Conservation (phyloP, 1,284 basidiomycete species). For the Stygiomarasmius scandens region DNA sequence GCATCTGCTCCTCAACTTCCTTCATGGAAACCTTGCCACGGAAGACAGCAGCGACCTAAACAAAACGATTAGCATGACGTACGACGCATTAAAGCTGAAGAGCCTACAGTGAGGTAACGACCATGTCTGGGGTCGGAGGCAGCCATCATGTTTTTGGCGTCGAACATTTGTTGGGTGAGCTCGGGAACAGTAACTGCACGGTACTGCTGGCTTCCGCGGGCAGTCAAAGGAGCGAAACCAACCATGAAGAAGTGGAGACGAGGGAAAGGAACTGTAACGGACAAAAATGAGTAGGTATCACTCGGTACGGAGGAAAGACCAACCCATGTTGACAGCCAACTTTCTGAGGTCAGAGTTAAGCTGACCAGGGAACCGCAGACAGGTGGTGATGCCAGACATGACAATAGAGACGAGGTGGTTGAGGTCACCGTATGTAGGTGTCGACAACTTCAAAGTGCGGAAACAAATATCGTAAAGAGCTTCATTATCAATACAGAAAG, state of each 20-base stretch:
- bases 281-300: constrained; percentile 1
- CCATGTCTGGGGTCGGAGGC: constrained; percentile 95
- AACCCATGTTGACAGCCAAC: constrained; percentile 98
- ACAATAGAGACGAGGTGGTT: constrained; percentile 97
- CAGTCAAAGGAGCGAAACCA: constrained; percentile 94
- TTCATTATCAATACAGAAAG: constrained; percentile 97
- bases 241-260: constrained; percentile 99
- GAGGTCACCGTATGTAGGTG: constrained; percentile 94
- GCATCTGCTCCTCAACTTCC: constrained; percentile 99
- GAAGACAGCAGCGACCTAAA: constrained; percentile 94
- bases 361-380: constrained; percentile 97
- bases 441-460: constrained; percentile 92
- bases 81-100: neutral
- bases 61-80: neutral
- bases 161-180: constrained; percentile 98
- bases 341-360: constrained; percentile 98
- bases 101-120: constrained; percentile 83
- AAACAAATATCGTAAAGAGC: constrained; percentile 98
- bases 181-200: constrained; percentile 95
- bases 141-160: constrained; percentile 99
- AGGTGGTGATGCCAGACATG: constrained; percentile 98
- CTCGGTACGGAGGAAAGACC: constrained; percentile 25
- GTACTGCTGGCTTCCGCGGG: constrained; percentile 91
- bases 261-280: constrained; percentile 85
- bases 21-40: constrained; percentile 99